A percentile compares a stretch with the other conserved stretches of the same genome.
phyloP scores from a whole-genome alignment of 805 yeast species.

The Starmerella floris region DNA sequence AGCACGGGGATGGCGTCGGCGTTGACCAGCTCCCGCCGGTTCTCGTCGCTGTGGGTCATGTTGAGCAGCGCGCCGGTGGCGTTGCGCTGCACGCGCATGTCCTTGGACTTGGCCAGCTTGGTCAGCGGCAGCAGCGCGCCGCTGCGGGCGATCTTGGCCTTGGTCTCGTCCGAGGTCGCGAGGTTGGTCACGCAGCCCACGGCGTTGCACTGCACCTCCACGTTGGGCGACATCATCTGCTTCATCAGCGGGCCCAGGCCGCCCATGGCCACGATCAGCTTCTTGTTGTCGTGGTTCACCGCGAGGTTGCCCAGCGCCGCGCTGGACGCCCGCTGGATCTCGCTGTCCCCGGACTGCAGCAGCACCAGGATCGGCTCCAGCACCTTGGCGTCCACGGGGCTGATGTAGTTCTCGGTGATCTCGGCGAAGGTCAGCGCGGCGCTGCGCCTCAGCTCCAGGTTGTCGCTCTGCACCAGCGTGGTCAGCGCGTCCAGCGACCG shows the following conservation, averaged over 20 bases:
- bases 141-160: constrained; percentile 85
- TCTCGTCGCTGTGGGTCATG: constrained; percentile 96
- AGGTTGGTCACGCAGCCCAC: constrained; percentile 97
- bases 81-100: constrained; percentile 91
- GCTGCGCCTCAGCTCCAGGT: constrained; percentile 84
- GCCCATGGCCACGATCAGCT: constrained; percentile 92
- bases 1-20: constrained; percentile 98
- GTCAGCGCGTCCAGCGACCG: constrained; percentile 76
- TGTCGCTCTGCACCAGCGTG: constrained; percentile 87
- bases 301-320: constrained; percentile 98
- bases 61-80: constrained; percentile 96
- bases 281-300: constrained; percentile 87
- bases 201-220: constrained; percentile 97
- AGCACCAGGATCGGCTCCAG: constrained; percentile 84
- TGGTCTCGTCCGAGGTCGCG: constrained; percentile 96
- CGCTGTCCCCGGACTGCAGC: constrained; percentile 76
- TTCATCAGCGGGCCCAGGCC: constrained; percentile 91
- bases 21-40: constrained; percentile 88
- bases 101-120: constrained; percentile 84
- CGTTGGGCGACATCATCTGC: constrained; percentile 94
- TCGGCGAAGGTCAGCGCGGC: constrained; percentile 98
- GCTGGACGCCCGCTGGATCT: constrained; percentile 96
- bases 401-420: constrained; percentile 80
- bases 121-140: constrained; percentile 94
- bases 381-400: constrained; percentile 80